Evolutionary conservation across 1,139 yeast species (phyloP).

Genomic region (Chernovozyma aurita): DNA sequence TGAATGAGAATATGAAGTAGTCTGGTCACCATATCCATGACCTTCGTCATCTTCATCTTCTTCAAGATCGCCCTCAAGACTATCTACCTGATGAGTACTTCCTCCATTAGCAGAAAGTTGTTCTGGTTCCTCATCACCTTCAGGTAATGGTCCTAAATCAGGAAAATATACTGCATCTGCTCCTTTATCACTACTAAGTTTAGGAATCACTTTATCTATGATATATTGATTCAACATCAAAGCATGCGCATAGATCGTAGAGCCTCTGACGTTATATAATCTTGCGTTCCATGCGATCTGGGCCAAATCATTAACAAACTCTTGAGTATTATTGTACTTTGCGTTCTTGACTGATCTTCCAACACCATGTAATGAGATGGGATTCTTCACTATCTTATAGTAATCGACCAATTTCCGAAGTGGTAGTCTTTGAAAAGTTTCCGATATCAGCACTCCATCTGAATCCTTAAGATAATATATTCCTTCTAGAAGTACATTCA

Average conservation of each 20-base stretch:
- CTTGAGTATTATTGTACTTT: constrained; percentile 57
- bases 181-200: constrained; percentile 38
- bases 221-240: constrained; percentile 61
- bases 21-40: background rate
- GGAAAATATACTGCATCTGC: constrained; percentile 54
- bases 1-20: background rate
- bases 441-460: constrained; percentile 37
- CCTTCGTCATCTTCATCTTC: background rate
- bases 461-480: constrained; percentile 44
- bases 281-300: constrained; percentile 90
- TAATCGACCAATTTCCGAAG: constrained; percentile 46
- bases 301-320: constrained; percentile 70
- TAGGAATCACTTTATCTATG: constrained; percentile 51
- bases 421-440: constrained; percentile 51
- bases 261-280: constrained; percentile 68
- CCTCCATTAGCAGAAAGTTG: background rate
- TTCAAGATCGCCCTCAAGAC: constrained; percentile 8
- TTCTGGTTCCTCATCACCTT: constrained; percentile 28
- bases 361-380: constrained; percentile 40
- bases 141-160: constrained; percentile 70
- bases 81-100: constrained; percentile 1
- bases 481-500: constrained; percentile 36
- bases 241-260: constrained; percentile 70
- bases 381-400: constrained; percentile 39
- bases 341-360: constrained; percentile 41